Evolutionary conservation across 2,329 filamentous ascomycete species (phyloP).

Genomic region (Juglanconis sp.): DNA sequence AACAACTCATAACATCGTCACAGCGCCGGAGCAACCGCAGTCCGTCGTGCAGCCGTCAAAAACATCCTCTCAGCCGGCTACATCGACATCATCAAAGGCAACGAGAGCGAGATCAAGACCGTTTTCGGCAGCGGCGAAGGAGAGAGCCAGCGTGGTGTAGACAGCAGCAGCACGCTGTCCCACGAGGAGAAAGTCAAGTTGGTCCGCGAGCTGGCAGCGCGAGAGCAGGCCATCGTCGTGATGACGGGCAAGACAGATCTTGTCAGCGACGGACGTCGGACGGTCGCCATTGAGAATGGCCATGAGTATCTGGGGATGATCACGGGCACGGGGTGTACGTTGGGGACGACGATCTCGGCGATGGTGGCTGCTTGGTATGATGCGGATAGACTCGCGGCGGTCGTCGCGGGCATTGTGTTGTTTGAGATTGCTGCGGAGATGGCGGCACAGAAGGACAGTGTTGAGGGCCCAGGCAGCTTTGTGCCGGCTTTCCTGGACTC

Average conservation of each 20-base stretch:
- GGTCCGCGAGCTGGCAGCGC: constrained; percentile 62
- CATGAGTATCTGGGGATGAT: constrained; percentile 67
- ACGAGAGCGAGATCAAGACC: constrained; percentile 81
- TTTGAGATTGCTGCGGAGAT: constrained; percentile 73
- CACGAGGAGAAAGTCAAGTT: constrained; percentile 53
- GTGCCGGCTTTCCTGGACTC: constrained; percentile 81
- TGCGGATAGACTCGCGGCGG: constrained; percentile 65
- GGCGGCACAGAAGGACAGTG: constrained; percentile 61
- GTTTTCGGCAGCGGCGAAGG: constrained; percentile 56
- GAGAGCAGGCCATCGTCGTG: constrained; percentile 70
- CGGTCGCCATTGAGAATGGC: constrained; percentile 71
- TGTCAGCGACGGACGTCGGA: constrained; percentile 69
- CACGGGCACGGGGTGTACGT: constrained; percentile 79
- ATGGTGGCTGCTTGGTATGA: constrained; percentile 61
- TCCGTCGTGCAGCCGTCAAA: constrained; percentile 69
- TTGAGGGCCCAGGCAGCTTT: constrained; percentile 81
- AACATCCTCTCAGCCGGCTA: constrained; percentile 70
- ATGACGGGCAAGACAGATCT: constrained; percentile 80
- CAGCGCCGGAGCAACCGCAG: constrained; percentile 72
- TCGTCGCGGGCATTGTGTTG: constrained; percentile 69
- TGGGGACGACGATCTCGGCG: constrained; percentile 78
- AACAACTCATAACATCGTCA: background rate
- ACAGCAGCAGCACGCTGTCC: constrained; percentile 60
- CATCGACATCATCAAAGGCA: constrained; percentile 89
- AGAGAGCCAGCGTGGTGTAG: constrained; percentile 76